Conservation (phyloP, 176 grass and related monocot genomes). For the Thinopyrum elongatum region DNA sequence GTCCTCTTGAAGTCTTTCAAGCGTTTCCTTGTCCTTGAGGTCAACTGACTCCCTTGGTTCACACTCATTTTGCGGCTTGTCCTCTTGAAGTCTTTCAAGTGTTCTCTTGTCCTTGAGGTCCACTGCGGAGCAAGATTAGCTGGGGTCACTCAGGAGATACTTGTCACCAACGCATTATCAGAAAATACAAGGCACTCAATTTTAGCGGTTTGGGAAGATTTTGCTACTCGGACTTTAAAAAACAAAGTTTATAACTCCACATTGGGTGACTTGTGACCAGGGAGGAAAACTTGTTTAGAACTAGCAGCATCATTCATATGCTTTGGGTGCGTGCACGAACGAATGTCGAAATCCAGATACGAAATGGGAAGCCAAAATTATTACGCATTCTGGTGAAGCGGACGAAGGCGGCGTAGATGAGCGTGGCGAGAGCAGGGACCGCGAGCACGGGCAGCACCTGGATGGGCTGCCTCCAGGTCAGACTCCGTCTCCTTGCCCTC, state of each 20-base stretch:
- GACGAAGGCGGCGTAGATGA: constrained; percentile 24
- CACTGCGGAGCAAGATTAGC: constrained; percentile 22
- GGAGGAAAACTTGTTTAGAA: background rate
- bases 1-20: constrained; percentile 26
- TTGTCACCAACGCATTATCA: background rate
- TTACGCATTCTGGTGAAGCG: constrained; percentile 35
- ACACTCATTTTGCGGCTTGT: background rate
- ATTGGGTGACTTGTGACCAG: background rate
- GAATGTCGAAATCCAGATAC: background rate
- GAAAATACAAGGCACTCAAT: background rate
- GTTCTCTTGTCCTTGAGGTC: constrained; percentile 20
- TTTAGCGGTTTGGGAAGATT: background rate
- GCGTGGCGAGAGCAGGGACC: constrained; percentile 19
- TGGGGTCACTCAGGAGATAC: background rate
- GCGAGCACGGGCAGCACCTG: constrained; percentile 22
- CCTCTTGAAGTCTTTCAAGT: constrained; percentile 28
- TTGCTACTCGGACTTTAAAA: background rate
- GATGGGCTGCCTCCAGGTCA: constrained; percentile 24
- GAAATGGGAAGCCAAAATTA: background rate
- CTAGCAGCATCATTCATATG: background rate
- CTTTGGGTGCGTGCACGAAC: background rate
- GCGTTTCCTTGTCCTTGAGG: background rate
- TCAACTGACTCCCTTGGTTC: background rate
- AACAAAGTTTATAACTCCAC: background rate
- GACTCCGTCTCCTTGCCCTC: constrained; percentile 29